Evolutionary conservation across 1,284 basidiomycete genomes (phyloP).

Genomic region (Athelia sp.): DNA sequence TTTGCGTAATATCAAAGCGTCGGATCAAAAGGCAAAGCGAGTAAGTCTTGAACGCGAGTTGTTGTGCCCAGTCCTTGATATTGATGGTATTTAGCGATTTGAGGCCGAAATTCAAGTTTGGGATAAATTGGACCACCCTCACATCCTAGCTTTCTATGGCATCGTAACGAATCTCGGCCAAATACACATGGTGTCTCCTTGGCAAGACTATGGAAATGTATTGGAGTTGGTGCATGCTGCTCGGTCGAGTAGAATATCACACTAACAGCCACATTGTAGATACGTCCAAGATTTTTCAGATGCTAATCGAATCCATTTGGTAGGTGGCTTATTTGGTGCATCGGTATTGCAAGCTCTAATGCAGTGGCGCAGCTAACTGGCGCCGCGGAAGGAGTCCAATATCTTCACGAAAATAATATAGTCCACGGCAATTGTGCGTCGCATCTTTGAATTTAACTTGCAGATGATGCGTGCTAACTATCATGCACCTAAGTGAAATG

Average conservation of each 20-base stretch:
- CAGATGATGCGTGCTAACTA: not conserved
- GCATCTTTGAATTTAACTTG: constrained; percentile 1
- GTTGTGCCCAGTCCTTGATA: not conserved
- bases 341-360: constrained; percentile 3
- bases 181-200: constrained; percentile 47
- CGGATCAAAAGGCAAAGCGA: constrained; percentile 27
- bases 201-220: constrained; percentile 54
- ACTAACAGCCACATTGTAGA: constrained; percentile 20
- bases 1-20: constrained; percentile 36
- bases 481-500: constrained; percentile 43
- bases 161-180: constrained; percentile 47
- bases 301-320: constrained; percentile 36
- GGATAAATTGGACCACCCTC: constrained; percentile 40
- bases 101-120: constrained; percentile 48
- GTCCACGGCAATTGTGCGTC: constrained; percentile 53
- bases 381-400: constrained; percentile 46
- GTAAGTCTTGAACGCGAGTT: constrained; percentile 23
- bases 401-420: constrained; percentile 43
- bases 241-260: not conserved
- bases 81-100: constrained; percentile 36
- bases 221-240: constrained; percentile 30
- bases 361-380: constrained; percentile 32
- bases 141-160: constrained; percentile 48
- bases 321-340: constrained; percentile 44
- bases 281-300: constrained; percentile 29